These are phyloP conservation scores for Podospora didyma DNA, from an alignment of 495 filamentous ascomycete genomes.

Conservation along the genomic window DNA sequence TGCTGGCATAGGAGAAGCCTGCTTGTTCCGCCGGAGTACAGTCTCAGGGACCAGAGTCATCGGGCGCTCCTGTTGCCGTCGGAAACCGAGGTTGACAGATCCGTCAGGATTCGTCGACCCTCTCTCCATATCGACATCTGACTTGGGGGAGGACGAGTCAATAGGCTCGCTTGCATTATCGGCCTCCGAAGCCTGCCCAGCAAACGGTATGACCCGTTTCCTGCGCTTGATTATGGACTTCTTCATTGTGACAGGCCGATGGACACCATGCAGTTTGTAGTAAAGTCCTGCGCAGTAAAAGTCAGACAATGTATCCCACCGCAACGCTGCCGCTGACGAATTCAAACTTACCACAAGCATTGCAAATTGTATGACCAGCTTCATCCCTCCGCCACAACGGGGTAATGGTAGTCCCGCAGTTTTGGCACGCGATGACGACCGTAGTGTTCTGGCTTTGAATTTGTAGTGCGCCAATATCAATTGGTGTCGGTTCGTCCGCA, in stretches of 20 bases:
- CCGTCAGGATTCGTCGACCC: conserved; percentile 51
- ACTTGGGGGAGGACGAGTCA: conserved; percentile 36
- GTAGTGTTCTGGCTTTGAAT: conserved; percentile 54
- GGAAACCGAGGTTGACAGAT: conserved; percentile 57
- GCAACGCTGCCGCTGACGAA: conserved; percentile 4
- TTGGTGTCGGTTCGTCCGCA: conserved; percentile 34
- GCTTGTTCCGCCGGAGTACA: conserved; percentile 30
- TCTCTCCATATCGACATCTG: conserved; percentile 36
- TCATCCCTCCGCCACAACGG: conserved; percentile 95
- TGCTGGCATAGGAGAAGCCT: conserved; percentile 31
- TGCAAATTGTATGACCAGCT: conserved; percentile 94
- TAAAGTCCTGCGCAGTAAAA: conserved; percentile 69
- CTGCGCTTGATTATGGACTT: conserved; percentile 93
- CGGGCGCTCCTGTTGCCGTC: conserved; percentile 39
- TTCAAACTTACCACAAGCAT: conserved; percentile 87
- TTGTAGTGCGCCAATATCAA: conserved; percentile 45
- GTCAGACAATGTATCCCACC: conserved; percentile 11
- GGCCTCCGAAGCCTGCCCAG: conserved; percentile 34
- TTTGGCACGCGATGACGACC: conserved; percentile 89
- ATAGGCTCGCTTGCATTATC: conserved; percentile 43
- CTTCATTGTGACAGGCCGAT: conserved; percentile 94
- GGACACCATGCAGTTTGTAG: conserved; percentile 91
- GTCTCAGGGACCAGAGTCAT: conserved; percentile 47
- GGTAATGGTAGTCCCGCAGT: conserved; percentile 95
- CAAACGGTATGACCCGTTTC: conserved; percentile 88